Percentiles rank a stretch among this genome's conserved stretches.
Evolutionary conservation across 208 protist species (phyloP).

Genomic region (Acanthamoeba triangularis): DNA sequence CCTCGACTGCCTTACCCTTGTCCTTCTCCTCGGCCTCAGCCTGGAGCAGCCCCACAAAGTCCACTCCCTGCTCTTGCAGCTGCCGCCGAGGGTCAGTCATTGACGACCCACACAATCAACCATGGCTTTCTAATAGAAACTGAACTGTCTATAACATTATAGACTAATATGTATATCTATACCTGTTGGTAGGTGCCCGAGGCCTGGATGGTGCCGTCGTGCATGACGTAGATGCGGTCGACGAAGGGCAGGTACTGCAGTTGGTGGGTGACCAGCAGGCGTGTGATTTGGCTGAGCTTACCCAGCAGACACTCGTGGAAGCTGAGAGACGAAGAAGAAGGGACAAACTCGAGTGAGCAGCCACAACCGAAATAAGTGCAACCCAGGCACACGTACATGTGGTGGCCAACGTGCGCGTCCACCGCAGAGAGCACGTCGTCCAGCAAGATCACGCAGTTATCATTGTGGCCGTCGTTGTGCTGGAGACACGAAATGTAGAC

Average conservation of each 20-base stretch:
- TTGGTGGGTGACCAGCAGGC: constrained; percentile 96
- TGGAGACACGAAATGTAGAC: constrained; percentile 88
- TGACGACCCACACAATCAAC: no score
- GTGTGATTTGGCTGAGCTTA: constrained; percentile 91
- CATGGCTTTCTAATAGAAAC: no score
- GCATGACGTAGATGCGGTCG: constrained; percentile 87
- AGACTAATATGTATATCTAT: no score
- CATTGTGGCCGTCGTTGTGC: constrained; percentile 7
- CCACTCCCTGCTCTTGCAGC: constrained; percentile 14
- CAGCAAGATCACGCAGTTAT: constrained; percentile 89
- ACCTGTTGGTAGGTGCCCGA: not conserved
- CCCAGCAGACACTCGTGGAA: constrained; percentile 79
- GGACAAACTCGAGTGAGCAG: not conserved
- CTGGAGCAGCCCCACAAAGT: constrained; percentile 40
- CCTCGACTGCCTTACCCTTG: not conserved
- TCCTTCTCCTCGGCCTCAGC: not conserved
- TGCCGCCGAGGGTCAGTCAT: not conserved
- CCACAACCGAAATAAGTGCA: not conserved
- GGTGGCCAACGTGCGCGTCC: constrained; percentile 88
- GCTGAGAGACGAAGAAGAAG: not conserved
- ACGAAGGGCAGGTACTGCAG: constrained; percentile 92
- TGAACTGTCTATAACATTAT: no score
- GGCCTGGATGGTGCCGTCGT: not conserved
- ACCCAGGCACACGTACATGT: constrained; percentile 88
- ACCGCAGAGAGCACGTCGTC: constrained; percentile 90